Evolutionary conservation across 805 yeast genomes (phyloP).

Genomic region (Wickerhamiella kurtzmanii): DNA sequence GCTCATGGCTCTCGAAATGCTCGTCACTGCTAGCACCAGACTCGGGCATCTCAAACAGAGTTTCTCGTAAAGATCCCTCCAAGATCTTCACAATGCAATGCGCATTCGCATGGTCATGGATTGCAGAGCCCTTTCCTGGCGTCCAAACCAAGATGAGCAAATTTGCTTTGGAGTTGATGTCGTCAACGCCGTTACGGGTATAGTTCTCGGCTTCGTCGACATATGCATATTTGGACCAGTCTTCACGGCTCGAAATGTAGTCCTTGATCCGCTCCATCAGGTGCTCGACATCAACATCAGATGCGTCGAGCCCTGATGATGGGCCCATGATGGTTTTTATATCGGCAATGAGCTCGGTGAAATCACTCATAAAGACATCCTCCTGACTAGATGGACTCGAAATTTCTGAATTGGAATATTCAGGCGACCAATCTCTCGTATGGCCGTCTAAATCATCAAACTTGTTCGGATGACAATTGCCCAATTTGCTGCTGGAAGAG

Average conservation of each 20-base stretch:
- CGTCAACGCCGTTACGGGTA: slow-evolving; percentile 60
- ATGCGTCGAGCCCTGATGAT: slow-evolving; percentile 27
- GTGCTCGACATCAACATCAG: slow-evolving; percentile 38
- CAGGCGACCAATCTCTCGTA: too few species aligned
- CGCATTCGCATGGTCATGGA: slow-evolving; percentile 66
- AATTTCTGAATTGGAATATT: background rate
- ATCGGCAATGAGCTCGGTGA: slow-evolving; percentile 25
- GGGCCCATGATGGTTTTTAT: slow-evolving; percentile 27
- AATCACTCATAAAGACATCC: slow-evolving; percentile 7
- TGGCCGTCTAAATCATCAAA: too few species aligned
- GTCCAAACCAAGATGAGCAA: slow-evolving; percentile 56
- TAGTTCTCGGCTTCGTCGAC: slow-evolving; percentile 39
- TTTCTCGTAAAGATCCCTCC: slow-evolving; percentile 45
- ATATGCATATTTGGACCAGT: slow-evolving; percentile 49
- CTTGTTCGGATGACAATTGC: background rate
- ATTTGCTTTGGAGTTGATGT: slow-evolving; percentile 59
- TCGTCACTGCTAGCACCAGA: slow-evolving; percentile 15
- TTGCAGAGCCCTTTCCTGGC: slow-evolving; percentile 48
- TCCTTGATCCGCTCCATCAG: slow-evolving; percentile 34
- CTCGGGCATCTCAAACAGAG: slow-evolving; percentile 39
- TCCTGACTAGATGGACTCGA: background rate
- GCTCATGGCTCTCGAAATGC: slow-evolving; percentile 6
- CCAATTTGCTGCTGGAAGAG: background rate
- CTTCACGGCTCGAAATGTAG: slow-evolving; percentile 36
- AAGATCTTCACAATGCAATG: slow-evolving; percentile 64